Evolutionary conservation across 176 grass and related monocot species (phyloP), one percentile per base, ranked within the genome.

Genomic region (Phoenix dactylifera): DNA sequence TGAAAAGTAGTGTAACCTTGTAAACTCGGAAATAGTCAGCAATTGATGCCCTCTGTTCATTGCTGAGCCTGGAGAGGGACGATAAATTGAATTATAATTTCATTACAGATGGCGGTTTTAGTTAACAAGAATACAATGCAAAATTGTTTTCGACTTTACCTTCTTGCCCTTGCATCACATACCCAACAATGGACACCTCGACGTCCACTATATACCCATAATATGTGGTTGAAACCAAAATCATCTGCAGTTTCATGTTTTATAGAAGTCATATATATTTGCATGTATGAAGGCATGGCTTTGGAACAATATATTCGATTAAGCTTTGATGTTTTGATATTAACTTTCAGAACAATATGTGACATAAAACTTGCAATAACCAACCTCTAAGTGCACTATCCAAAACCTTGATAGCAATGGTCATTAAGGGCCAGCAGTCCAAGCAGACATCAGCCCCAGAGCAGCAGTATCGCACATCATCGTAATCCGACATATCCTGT

Each of bases 171-270:
- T 26, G 66, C 79, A 77, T 97, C 93, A 73, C 93, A 97, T 51
- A 97, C 87, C 93, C 93, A 97, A 73, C 93, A 97, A 74, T 97
- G 93, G 24, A 97, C 93, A 74, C 93, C 87, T 75, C 87, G 93
- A 24, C 84, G 78, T 4, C 87, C 93, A 88, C 93, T 91, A 66
- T 88, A 97, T 49, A 85, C 87, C 93, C 93, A 97, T 53, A 92
- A 35, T 72, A 97, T 97, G 75, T 97, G 93, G 70, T 65, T 92
- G 73, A 97, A 97, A 60, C 87, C 81, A 78, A 97, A 97, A 88
- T 91, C 87, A 73, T 88, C 87, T 97, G 76, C 52, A 80, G 71
- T 67, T 58, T 51, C 9, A 18, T 51, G 49, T 35, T 24, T 35
- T 16, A 18, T 24, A 44, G 12, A 55, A 55, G 7, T 57, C 18